Percentiles rank a stretch among this genome's conserved stretches.
phyloP scores from a whole-genome alignment of 2,329 filamentous ascomycete species.

The Aspergillus clavatus region DNA sequence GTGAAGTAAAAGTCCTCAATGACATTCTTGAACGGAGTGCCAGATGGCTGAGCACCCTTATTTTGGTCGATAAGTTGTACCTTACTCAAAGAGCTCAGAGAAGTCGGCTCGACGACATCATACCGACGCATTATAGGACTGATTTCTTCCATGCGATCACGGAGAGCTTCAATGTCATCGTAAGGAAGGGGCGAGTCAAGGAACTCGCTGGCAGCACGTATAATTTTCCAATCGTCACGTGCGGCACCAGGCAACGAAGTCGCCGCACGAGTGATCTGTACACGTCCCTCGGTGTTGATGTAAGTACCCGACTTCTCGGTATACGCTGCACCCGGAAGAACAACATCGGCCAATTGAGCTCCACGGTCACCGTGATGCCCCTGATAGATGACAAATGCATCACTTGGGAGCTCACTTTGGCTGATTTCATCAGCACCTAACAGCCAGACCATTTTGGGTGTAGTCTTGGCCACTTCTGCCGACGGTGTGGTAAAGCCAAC shows the following conservation, averaged over 20 bases:
- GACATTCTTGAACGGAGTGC: conserved; percentile 71
- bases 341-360: conserved; percentile 85
- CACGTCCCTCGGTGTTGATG: conserved; percentile 94
- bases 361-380: conserved; percentile 95
- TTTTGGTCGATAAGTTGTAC: conserved; percentile 95
- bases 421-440: conserved; percentile 90
- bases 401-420: conserved; percentile 82
- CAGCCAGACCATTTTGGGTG: conserved; percentile 94
- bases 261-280: conserved; percentile 87
- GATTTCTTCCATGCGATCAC: conserved; percentile 93
- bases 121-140: conserved; percentile 85
- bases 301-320: conserved; percentile 96
- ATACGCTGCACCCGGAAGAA: conserved; percentile 91
- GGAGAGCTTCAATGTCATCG: conserved; percentile 81
- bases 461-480: conserved; percentile 71
- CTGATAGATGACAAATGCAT: conserved; percentile 95
- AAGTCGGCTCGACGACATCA: conserved; percentile 80
- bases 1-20: conserved; percentile 99
- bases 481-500: conserved; percentile 90
- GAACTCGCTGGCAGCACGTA: conserved; percentile 88
- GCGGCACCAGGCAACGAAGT: conserved; percentile 84
- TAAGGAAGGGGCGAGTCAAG: conserved; percentile 82
- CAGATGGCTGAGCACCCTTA: conserved; percentile 72
- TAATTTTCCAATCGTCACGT: conserved; percentile 98
- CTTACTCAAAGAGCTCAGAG: conserved; percentile 73